These are phyloP conservation scores for Tuber brumale DNA, from an alignment of 495 filamentous ascomycete species.

Conservation along the genomic window DNA sequence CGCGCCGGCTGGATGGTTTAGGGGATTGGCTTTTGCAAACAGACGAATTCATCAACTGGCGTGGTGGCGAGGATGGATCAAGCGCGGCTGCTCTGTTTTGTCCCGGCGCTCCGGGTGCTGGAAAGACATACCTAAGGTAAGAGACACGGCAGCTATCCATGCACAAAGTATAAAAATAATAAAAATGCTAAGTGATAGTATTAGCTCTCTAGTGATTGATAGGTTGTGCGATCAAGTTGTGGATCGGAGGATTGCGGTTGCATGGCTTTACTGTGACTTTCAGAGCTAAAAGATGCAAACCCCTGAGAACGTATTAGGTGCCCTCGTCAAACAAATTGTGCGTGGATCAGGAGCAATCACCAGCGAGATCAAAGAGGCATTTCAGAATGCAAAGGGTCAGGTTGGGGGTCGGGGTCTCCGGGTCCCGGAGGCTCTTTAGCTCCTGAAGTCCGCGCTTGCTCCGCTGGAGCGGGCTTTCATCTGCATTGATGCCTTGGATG, in stretches of 20 bases:
- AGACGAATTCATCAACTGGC: not conserved
- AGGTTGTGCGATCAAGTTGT: not conserved
- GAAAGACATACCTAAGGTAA: not conserved
- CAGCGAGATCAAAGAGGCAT: not conserved
- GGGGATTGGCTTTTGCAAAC: not conserved
- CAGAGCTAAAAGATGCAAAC: not conserved
- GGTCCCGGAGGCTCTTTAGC: not conserved
- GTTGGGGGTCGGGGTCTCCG: not conserved
- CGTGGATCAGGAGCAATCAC: not conserved
- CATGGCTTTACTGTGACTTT: not conserved
- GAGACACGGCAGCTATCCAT: not conserved
- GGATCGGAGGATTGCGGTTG: not conserved
- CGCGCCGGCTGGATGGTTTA: not conserved
- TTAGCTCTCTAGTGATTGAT: not conserved
- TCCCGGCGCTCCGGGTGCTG: not conserved
- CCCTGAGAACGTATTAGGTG: not conserved
- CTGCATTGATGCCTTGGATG: not conserved
- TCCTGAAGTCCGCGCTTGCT: not conserved
- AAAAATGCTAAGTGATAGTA: too few species aligned
- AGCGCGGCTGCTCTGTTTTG: not conserved
- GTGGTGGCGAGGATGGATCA: not conserved
- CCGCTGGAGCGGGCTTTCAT: not conserved
- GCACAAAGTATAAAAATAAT: not conserved
- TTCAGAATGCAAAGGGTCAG: not conserved
- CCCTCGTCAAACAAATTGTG: not conserved